phyloP scores from a whole-genome alignment of 2,329 filamentous ascomycete species.

The Metarhizium album region DNA sequence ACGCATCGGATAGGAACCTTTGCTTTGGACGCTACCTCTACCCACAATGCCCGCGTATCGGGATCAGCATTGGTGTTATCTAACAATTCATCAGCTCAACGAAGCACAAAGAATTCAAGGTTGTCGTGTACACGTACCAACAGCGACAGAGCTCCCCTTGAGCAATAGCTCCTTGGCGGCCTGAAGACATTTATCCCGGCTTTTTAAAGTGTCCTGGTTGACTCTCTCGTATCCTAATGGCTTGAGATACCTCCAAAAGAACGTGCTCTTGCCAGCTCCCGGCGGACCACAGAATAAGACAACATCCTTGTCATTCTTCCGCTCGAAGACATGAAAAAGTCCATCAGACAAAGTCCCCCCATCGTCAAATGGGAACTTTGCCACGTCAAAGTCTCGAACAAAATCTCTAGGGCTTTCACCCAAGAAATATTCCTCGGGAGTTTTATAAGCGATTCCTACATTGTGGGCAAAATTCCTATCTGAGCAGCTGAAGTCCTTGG shows the following conservation, averaged over 20 bases:
- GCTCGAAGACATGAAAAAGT: slow-evolving; percentile 37
- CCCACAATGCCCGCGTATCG: slow-evolving; percentile 69
- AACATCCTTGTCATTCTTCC: slow-evolving; percentile 58
- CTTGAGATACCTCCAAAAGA: slow-evolving; percentile 69
- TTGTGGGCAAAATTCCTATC: slow-evolving; percentile 79
- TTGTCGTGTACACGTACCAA: slow-evolving; percentile 48
- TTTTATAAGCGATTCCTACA: slow-evolving; percentile 66
- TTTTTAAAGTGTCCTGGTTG: slow-evolving; percentile 85
- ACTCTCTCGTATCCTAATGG: slow-evolving; percentile 72
- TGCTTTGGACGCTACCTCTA: slow-evolving; percentile 58
- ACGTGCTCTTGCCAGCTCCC: slow-evolving; percentile 84
- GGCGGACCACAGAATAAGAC: slow-evolving; percentile 84
- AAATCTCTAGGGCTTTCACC: slow-evolving; percentile 55
- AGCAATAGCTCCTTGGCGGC: slow-evolving; percentile 55
- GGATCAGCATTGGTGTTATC: slow-evolving; percentile 93
- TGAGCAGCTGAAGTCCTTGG: slow-evolving; percentile 55
- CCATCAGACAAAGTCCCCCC: slow-evolving; percentile 9
- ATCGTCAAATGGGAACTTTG: slow-evolving; percentile 36
- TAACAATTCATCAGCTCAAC: slow-evolving; percentile 22
- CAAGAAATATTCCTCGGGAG: slow-evolving; percentile 88
- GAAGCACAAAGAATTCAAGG: slow-evolving; percentile 7
- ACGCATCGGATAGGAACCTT: slow-evolving; percentile 73
- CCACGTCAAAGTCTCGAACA: slow-evolving; percentile 60
- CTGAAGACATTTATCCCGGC: slow-evolving; percentile 59
- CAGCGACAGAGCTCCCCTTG: slow-evolving; percentile 57